Conservation (phyloP, 192 early-diverging fungal species). For the Podila clonocystis region DNA sequence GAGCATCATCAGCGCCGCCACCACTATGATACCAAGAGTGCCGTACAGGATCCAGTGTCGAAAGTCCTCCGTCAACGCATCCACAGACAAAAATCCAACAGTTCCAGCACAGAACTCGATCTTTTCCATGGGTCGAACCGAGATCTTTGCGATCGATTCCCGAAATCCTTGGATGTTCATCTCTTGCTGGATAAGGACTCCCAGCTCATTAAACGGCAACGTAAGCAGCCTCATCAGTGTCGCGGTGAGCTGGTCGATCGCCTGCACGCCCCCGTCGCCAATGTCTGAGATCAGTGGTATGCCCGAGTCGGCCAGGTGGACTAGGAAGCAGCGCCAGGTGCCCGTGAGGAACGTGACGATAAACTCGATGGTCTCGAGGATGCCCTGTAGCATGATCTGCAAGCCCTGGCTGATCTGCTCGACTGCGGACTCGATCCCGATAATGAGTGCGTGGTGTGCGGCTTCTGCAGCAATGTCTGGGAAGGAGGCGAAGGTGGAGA, state of each 20-base stretch:
- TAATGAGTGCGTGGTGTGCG: constrained; percentile 14
- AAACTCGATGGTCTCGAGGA: constrained; percentile 17
- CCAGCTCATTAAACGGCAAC: constrained; percentile 19
- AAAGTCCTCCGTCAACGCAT: constrained; percentile 9
- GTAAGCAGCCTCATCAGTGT: neutral
- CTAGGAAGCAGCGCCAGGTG: constrained; percentile 43
- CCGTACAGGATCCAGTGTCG: constrained; percentile 17
- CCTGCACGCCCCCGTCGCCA: constrained; percentile 19
- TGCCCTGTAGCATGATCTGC: constrained; percentile 14
- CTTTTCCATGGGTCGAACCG: neutral
- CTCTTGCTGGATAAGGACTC: constrained; percentile 6
- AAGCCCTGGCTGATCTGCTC: constrained; percentile 32
- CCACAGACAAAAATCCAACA: neutral
- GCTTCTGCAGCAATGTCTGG: constrained; percentile 22
- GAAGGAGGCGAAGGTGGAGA: constrained; percentile 3
- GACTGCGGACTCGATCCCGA: constrained; percentile 3
- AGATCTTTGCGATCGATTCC: neutral
- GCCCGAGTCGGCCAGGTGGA: constrained; percentile 10
- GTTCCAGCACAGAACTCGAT: constrained; percentile 12
- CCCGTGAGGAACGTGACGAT: constrained; percentile 21
- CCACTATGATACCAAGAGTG: neutral
- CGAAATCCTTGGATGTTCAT: constrained; percentile 29
- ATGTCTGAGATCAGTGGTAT: constrained; percentile 30
- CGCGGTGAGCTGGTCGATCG: constrained; percentile 25
- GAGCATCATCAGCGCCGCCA: neutral